A percentile compares a stretch with the other conserved stretches of the same genome.
Evolutionary conservation across 2,329 filamentous ascomycete species (phyloP).

Genomic region (Trichoderma sp.): DNA sequence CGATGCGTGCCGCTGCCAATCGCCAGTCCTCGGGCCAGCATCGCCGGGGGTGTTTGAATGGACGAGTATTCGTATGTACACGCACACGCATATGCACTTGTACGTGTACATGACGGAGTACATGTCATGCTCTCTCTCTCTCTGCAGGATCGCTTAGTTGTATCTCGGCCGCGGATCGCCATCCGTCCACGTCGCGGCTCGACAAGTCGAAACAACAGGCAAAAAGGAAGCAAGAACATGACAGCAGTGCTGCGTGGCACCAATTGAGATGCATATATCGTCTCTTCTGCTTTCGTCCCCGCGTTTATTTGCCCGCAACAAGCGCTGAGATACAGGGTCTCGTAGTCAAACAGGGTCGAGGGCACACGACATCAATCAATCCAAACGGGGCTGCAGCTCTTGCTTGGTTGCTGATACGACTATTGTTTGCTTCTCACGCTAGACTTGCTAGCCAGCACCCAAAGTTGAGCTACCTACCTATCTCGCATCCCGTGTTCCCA

Average conservation of each 20-base stretch:
- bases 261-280: conserved; percentile 4
- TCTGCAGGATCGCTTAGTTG: not conserved
- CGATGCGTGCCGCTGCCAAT: not conserved
- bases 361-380: not conserved
- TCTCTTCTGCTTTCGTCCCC: not conserved
- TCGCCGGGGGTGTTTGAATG: too few relatives aligned
- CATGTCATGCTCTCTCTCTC: not conserved
- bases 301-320: not conserved
- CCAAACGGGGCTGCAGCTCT: not conserved
- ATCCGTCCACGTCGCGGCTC: conserved; percentile 14
- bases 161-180: conserved; percentile 17
- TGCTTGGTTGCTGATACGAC: not conserved
- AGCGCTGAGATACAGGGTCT: not conserved
- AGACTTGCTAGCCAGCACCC: not conserved
- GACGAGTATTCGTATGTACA: too few relatives aligned
- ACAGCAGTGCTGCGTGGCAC: conserved; percentile 21
- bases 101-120: not conserved
- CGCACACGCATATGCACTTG: not conserved
- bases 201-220: not conserved
- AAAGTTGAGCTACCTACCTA: not conserved
- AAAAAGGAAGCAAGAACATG: not conserved
- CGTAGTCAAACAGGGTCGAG: not conserved
- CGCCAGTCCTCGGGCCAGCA: not conserved
- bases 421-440: not conserved
- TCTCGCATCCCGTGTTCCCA: not conserved